Conservation (phyloP, 2,329 filamentous ascomycete species). For the Parafenestella ontariensis region DNA sequence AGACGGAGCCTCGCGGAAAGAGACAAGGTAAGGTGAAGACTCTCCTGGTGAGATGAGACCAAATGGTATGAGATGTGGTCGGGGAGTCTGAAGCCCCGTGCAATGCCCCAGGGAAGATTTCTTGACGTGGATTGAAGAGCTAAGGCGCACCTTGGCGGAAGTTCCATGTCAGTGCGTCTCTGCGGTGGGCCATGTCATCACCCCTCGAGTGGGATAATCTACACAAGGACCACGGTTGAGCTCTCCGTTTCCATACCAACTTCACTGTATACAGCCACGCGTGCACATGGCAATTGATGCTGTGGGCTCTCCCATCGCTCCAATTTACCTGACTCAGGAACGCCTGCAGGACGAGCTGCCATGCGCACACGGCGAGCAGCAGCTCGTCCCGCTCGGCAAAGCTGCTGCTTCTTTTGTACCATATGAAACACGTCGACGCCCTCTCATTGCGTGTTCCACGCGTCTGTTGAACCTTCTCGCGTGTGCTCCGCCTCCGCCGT, state of each 20-base stretch:
- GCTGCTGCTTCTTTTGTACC: conserved; percentile 28
- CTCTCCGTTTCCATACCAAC: not conserved
- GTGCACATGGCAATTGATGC: not conserved
- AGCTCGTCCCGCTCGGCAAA: conserved; percentile 28
- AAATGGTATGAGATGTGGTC: conserved; percentile 32
- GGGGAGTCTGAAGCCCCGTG: conserved; percentile 36
- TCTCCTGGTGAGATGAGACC: conserved; percentile 33
- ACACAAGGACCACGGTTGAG: not conserved
- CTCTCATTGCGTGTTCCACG: conserved; percentile 35
- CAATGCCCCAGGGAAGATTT: conserved; percentile 37
- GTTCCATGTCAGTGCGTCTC: conserved; percentile 16
- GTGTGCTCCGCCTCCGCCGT: conserved; percentile 37
- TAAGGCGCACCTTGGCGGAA: conserved; percentile 27
- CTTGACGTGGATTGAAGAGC: conserved; percentile 40
- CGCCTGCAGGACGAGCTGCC: conserved; percentile 21
- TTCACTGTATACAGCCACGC: not conserved
- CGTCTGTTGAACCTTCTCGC: conserved; percentile 40
- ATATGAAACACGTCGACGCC: conserved; percentile 39
- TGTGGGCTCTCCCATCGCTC: not conserved
- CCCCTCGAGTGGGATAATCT: conserved; percentile 4
- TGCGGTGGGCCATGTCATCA: conserved; percentile 1
- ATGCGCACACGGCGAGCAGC: conserved; percentile 17
- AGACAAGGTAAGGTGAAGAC: conserved; percentile 23
- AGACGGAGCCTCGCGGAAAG: conserved; percentile 24
- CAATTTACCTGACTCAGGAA: conserved; percentile 12